A percentile compares a stretch with the other conserved stretches of the same genome.
phyloP scores from a whole-genome alignment of 225 moss, liverwort and hornwort genomes.

The Rhytidiadelphus loreus region DNA sequence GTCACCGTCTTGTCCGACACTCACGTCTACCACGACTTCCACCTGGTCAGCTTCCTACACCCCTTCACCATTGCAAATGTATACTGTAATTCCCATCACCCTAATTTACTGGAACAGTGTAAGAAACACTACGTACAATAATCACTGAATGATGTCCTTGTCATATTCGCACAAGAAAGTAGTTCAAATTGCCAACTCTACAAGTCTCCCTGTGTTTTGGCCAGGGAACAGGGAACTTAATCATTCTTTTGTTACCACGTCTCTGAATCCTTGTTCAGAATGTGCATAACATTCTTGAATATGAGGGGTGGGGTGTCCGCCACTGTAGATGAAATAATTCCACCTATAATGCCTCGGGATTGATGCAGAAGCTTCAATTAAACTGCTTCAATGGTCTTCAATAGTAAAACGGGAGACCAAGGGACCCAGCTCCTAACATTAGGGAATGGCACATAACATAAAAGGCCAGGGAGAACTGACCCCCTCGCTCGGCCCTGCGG shows the following conservation, averaged over 20 bases:
- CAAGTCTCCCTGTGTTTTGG: not conserved
- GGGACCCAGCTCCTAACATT: not conserved
- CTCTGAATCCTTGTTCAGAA: not conserved
- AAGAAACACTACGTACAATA: not conserved
- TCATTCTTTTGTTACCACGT: no score
- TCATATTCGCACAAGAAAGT: no score
- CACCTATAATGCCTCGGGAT: no score
- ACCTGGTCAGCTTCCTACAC: not conserved
- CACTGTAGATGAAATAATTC: not conserved
- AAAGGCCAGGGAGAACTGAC: no score
- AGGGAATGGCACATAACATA: not conserved
- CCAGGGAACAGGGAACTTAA: not conserved
- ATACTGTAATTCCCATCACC: not conserved
- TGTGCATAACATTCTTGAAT: not conserved
- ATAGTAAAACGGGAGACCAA: not conserved
- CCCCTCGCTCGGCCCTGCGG: no score
- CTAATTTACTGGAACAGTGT: not conserved
- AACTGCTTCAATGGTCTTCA: not conserved
- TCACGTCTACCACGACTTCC: not conserved
- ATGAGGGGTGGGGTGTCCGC: not conserved
- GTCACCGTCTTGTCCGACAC: not conserved
- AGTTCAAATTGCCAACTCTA: no score
- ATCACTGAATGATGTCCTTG: no score
- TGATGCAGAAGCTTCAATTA: no score
- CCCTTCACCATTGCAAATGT: not conserved